Base-by-base conservation (phyloP, 2,329 filamentous ascomycete species). In the Hysterium pulicare region DNA sequence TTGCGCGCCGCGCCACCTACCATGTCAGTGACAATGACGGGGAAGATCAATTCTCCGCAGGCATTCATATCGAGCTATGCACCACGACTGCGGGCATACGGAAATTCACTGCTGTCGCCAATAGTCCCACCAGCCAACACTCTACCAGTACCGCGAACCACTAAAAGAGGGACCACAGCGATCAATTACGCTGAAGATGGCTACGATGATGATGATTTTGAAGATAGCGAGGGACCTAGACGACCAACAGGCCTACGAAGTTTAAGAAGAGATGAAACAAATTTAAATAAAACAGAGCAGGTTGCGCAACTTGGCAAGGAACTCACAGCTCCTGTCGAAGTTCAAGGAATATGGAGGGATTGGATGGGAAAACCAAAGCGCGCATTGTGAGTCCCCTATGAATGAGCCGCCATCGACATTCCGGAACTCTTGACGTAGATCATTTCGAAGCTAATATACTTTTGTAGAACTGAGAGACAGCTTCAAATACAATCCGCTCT, bases 101-200 rank as follows among this genome's bases (percentile, higher is more conserved):
- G 86, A 66, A 97, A 97, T 72, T 88, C 91, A 28, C 82, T 97
- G 42, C 80, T 96, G 48, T 88, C 87, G 19, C 90, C 91, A 26
- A 83, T 93, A 48, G 79, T 91, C 48, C 87, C 86, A 49, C 78
- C 79, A 42, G 83, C 82, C 48, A 77, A 83, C 44, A 77, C 81
- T n/a, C 68, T 80, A 2, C 83, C 82, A 19, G 80, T 84, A 30
- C 72, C 87, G 56, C 82, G 91, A 63, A 95, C 87, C n/a, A 97
- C 93, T 7, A 97, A 98, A 74, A 86, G 93, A 68, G 93, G 93
- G 44, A 97, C 93, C 2, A 93, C 88, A 24, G 87, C 91, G 50
- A 93, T 97, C 70, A 98, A 96, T 71, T 98, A 98, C 63, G 91
- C 93, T 19, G 93, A 98, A 65, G 91, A 97, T 65, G 90, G 90